Percentiles rank a stretch among this genome's conserved stretches.
Evolutionary conservation across 73 alveolate genomes (phyloP).

Genomic region (Paramecium caudatum): DNA sequence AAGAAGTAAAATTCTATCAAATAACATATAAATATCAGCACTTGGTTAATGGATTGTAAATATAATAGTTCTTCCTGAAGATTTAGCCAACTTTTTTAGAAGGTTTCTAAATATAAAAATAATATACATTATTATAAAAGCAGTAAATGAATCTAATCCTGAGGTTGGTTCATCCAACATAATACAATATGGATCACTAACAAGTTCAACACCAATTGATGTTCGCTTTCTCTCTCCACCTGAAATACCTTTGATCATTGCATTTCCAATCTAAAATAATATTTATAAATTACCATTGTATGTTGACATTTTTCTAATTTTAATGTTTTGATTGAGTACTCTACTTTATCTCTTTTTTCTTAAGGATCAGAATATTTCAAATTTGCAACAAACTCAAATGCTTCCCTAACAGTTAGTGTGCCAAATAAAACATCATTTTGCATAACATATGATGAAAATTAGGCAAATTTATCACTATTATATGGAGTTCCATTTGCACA

Average conservation of each 20-base stretch:
- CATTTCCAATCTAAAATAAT: constrained; percentile 78
- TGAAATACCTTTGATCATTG: constrained; percentile 78
- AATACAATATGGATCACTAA: constrained; percentile 81
- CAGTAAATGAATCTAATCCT: constrained; percentile 79
- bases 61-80: constrained; percentile 74
- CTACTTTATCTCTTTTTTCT: constrained; percentile 84
- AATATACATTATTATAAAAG: constrained; percentile 15
- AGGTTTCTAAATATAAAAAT: not conserved
- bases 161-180: constrained; percentile 83
- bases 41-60: constrained; percentile 88
- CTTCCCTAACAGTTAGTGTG: constrained; percentile 92
- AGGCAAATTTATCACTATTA: constrained; percentile 80
- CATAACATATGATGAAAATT: constrained; percentile 89
- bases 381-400: constrained; percentile 90
- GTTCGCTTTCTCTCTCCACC: constrained; percentile 84
- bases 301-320: constrained; percentile 82
- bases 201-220: constrained; percentile 84
- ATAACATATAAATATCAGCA: constrained; percentile 76
- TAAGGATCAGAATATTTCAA: constrained; percentile 82
- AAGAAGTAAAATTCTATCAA: constrained; percentile 72
- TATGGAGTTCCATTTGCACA: constrained; percentile 85
- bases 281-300: constrained; percentile 49
- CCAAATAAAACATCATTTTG: constrained; percentile 90
- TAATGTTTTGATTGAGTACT: constrained; percentile 80
- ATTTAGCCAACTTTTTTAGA: constrained; percentile 56